These are phyloP conservation scores for Globisporangium canariense DNA, from an alignment of 352 stramenopile species.

Conservation along the genomic window DNA sequence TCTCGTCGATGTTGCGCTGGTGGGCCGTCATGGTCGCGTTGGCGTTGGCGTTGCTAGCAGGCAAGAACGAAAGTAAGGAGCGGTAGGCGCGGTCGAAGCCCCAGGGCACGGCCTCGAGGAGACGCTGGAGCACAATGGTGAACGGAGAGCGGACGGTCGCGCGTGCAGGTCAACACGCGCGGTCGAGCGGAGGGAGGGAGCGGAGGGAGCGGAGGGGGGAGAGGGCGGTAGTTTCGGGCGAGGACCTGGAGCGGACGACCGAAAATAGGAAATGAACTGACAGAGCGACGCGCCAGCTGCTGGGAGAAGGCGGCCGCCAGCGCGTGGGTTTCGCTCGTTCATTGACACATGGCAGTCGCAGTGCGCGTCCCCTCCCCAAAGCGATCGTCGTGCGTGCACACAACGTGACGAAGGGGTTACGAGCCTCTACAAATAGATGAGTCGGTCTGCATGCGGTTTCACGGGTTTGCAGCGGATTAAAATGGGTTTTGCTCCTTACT, in stretches of 20 bases:
- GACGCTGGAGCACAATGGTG: conserved; percentile 19
- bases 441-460: no score
- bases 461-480: no score
- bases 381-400: not conserved
- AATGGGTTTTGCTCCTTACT: no score
- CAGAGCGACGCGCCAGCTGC: not conserved
- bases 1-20: conserved; percentile 83
- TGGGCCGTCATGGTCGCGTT: conserved; percentile 29
- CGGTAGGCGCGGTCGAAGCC: conserved; percentile 16
- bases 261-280: conserved; percentile 19
- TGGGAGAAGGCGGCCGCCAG: not conserved
- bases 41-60: not conserved
- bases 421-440: no score
- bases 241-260: conserved; percentile 1
- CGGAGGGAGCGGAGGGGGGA: not conserved
- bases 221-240: conserved; percentile 15
- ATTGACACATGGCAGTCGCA: not conserved
- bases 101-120: conserved; percentile 6
- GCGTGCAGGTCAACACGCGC: not conserved
- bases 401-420: not conserved
- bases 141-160: not conserved
- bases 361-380: not conserved
- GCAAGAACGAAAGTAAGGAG: conserved; percentile 14
- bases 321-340: no score
- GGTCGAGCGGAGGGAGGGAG: not conserved